These are phyloP conservation scores for Ochromonas danica DNA, from an alignment of 108 stramenopile genomes.

Conservation along the genomic window DNA sequence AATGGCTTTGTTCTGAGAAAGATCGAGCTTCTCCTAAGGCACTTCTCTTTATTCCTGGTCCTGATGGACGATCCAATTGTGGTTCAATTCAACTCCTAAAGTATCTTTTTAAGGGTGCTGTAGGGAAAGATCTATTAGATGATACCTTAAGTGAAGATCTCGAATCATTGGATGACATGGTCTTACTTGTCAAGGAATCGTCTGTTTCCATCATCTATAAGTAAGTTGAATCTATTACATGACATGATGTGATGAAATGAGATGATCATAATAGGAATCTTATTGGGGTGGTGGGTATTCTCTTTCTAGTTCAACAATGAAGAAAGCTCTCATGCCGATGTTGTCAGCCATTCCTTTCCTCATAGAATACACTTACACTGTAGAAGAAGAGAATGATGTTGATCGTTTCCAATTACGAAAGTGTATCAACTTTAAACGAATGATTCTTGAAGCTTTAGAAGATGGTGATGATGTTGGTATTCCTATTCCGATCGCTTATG, in stretches of 20 bases:
- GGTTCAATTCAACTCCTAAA: constrained; percentile 1
- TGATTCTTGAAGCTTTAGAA: neutral
- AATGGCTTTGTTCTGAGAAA: constrained; percentile 2
- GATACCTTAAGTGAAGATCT: neutral
- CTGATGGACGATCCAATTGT: neutral
- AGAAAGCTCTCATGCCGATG: neutral
- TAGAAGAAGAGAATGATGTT: neutral
- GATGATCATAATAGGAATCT: no score
- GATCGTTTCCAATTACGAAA: constrained; percentile 8
- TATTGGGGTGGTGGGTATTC: no score
- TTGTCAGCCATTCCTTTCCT: neutral
- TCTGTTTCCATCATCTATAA: constrained; percentile 17
- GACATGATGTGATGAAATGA: no score
- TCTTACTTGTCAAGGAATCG: constrained; percentile 5
- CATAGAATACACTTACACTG: neutral
- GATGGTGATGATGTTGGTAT: constrained; percentile 21
- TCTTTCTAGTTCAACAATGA: neutral
- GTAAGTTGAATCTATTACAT: constrained; percentile 6
- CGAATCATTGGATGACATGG: constrained; percentile 22
- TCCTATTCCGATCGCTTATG: constrained; percentile 20
- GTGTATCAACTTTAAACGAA: constrained; percentile 31
- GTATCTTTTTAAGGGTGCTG: constrained; percentile 29
- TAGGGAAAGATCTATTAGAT: constrained; percentile 17
- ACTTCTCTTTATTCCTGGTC: constrained; percentile 9
- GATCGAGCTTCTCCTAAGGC: neutral